A percentile compares a stretch with the other conserved stretches of the same genome.
Evolutionary conservation across 1,284 basidiomycete genomes (phyloP).

Genomic region (Sporisorium iseilematis-ciliati): DNA sequence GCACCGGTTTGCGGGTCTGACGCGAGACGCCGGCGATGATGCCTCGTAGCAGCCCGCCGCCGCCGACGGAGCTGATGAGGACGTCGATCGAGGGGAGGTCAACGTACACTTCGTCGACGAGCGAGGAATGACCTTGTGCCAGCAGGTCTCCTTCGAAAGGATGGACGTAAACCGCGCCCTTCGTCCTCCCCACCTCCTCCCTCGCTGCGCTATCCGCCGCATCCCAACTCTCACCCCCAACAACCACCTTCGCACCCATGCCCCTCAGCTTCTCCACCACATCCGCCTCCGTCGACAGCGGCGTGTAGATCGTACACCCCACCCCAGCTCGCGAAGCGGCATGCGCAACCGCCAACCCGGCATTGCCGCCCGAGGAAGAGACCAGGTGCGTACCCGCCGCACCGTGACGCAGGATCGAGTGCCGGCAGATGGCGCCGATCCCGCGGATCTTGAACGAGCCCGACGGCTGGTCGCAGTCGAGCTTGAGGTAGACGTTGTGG

Average conservation of each 20-base stretch:
- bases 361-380: conserved; percentile 67
- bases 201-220: conserved; percentile 42
- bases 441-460: conserved; percentile 68
- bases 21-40: conserved; percentile 24
- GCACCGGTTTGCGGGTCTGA: conserved; percentile 2
- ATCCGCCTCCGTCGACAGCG: conserved; percentile 35
- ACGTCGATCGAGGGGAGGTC: conserved; percentile 21
- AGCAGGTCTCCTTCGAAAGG: conserved; percentile 64
- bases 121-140: conserved; percentile 55
- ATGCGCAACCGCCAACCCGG: conserved; percentile 64
- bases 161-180: conserved; percentile 55
- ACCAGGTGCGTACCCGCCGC: conserved; percentile 51
- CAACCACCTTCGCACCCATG: conserved; percentile 51
- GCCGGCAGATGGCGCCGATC: conserved; percentile 45
- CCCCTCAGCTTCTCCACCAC: conserved; percentile 47
- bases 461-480: conserved; percentile 66
- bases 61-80: conserved; percentile 34
- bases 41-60: conserved; percentile 34
- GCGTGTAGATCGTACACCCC: conserved; percentile 64
- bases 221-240: conserved; percentile 41
- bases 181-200: conserved; percentile 17
- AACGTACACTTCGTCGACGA: conserved; percentile 44
- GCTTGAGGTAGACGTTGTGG: conserved; percentile 65
- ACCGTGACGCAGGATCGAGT: conserved; percentile 10
- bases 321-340: conserved; percentile 53